Evolutionary conservation across 2,329 filamentous ascomycete species (phyloP).

Genomic region (Cytospora chrysosperma): DNA sequence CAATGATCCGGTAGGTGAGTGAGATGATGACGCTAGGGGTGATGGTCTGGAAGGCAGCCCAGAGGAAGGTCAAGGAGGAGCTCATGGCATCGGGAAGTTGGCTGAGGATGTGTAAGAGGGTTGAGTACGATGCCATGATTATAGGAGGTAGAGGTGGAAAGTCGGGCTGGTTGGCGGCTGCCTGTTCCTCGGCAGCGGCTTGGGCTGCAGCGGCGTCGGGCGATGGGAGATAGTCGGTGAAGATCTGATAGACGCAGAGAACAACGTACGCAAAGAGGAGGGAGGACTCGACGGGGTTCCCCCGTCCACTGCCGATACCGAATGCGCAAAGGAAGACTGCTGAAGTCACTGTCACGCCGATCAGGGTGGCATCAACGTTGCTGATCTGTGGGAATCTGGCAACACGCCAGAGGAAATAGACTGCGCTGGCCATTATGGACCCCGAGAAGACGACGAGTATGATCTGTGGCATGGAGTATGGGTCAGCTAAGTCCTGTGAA

Average conservation of each 20-base stretch:
- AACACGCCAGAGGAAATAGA: constrained; percentile 96
- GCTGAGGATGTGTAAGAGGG: constrained; percentile 78
- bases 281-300: constrained; percentile 93
- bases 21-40: constrained; percentile 96
- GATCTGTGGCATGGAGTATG: constrained; percentile 60
- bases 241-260: constrained; percentile 98
- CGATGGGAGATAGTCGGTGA: constrained; percentile 93
- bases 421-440: constrained; percentile 86
- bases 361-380: constrained; percentile 88
- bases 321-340: constrained; percentile 90
- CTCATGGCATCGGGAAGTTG: constrained; percentile 80
- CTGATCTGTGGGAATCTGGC: constrained; percentile 90
- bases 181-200: constrained; percentile 50
- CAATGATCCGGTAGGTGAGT: constrained; percentile 86
- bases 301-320: constrained; percentile 89
- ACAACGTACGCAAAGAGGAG: constrained; percentile 95
- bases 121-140: constrained; percentile 97
- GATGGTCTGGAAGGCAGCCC: constrained; percentile 91
- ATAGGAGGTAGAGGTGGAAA: constrained; percentile 96
- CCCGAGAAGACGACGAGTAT: constrained; percentile 83
- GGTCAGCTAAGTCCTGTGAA: constrained; percentile 34
- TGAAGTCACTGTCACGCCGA: constrained; percentile 88
- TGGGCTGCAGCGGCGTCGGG: constrained; percentile 47
- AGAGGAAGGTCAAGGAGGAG: constrained; percentile 80
- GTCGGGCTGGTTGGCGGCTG: constrained; percentile 65